Evolutionary conservation across 805 yeast genomes (phyloP).

Genomic region (Lipomyces starkeyi): DNA sequence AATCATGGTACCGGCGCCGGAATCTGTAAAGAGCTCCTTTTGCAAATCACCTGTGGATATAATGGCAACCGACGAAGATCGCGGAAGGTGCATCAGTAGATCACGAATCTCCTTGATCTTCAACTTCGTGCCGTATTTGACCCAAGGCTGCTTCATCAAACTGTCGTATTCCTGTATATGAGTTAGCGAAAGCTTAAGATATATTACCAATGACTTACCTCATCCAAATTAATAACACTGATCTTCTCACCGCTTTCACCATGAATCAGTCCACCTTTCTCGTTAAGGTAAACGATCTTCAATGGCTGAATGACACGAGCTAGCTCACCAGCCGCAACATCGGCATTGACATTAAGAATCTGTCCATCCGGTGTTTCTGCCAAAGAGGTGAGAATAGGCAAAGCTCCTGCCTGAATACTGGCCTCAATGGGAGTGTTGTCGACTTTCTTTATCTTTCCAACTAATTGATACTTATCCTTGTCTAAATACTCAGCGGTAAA

Average conservation of each 20-base stretch:
- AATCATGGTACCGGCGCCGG: conserved; percentile 98
- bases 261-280: conserved; percentile 95
- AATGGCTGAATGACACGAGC: conserved; percentile 97
- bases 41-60: conserved; percentile 94
- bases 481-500: conserved; percentile 92
- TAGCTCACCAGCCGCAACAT: conserved; percentile 97
- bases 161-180: conserved; percentile 71
- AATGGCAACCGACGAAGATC: conserved; percentile 97
- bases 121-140: conserved; percentile 96
- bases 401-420: conserved; percentile 91
- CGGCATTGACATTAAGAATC: conserved; percentile 96
- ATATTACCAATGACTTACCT: conserved; percentile 46
- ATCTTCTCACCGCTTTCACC: conserved; percentile 91
- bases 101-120: conserved; percentile 97
- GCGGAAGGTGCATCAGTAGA: conserved; percentile 88
- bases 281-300: conserved; percentile 94
- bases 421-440: conserved; percentile 92
- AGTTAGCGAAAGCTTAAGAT: neutral
- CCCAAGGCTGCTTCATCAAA: conserved; percentile 94
- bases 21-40: conserved; percentile 96
- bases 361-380: conserved; percentile 98
- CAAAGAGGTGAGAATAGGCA: conserved; percentile 93
- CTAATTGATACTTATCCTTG: conserved; percentile 86
- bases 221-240: conserved; percentile 89
- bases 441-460: conserved; percentile 86